phyloP scores from a whole-genome alignment of 352 stramenopile species.

The Blastocystis sp. region DNA sequence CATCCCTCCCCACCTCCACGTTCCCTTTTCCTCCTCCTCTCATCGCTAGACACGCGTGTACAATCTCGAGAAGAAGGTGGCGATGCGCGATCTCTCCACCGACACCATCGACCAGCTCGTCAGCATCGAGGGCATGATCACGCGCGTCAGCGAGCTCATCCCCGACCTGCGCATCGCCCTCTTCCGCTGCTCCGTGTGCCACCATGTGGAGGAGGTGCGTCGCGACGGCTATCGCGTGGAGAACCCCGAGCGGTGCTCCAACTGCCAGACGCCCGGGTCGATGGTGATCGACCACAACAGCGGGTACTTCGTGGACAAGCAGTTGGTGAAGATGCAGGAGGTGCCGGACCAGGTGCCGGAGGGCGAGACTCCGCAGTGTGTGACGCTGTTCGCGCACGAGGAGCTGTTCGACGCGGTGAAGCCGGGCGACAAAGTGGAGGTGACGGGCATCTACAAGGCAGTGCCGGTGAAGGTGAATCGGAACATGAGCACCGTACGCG shows the following conservation, averaged over 20 bases:
- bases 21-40: slow-evolving; percentile 74
- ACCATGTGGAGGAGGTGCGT: slow-evolving; percentile 80
- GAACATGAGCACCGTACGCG: slow-evolving; percentile 87
- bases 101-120: slow-evolving; percentile 93
- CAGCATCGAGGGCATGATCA: slow-evolving; percentile 94
- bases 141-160: slow-evolving; percentile 89
- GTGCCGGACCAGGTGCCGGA: slow-evolving; percentile 93
- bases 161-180: slow-evolving; percentile 95
- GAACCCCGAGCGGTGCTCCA: slow-evolving; percentile 83
- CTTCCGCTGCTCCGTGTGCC: slow-evolving; percentile 90
- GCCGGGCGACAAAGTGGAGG: slow-evolving; percentile 88
- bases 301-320: slow-evolving; percentile 95
- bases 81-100: slow-evolving; percentile 91
- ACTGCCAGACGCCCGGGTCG: slow-evolving; percentile 82
- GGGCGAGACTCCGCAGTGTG: slow-evolving; percentile 90
- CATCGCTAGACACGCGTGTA: slow-evolving; percentile 91
- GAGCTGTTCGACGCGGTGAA: slow-evolving; percentile 93
- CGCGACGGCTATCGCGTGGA: slow-evolving; percentile 91
- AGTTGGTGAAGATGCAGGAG: slow-evolving; percentile 95
- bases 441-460: slow-evolving; percentile 94
- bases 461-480: slow-evolving; percentile 88
- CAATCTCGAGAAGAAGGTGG: slow-evolving; percentile 86
- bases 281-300: slow-evolving; percentile 95
- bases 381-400: slow-evolving; percentile 95
- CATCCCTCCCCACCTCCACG: slow-evolving; percentile 72